Conservation (phyloP, 2,329 filamentous ascomycete genomes). For the Rutstroemia sp. region DNA sequence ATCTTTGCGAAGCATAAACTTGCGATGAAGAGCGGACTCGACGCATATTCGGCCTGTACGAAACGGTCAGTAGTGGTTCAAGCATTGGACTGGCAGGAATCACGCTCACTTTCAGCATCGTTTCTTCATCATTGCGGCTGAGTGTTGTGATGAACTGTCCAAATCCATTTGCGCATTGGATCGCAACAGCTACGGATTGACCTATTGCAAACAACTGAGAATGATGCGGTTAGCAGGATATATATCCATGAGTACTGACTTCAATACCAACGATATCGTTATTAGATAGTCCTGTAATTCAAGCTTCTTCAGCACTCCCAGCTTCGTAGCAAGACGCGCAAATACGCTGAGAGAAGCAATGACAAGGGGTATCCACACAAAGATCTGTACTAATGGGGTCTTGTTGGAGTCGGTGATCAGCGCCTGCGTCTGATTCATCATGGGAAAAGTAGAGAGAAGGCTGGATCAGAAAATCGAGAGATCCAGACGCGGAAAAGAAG, state of each 20-base stretch:
- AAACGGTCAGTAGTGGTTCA: not conserved
- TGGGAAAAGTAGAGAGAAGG: too few species aligned
- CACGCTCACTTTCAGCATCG: slow-evolving; percentile 2
- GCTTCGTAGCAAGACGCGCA: not conserved
- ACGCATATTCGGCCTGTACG: not conserved
- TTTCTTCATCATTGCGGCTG: not conserved
- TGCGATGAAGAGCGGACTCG: not conserved
- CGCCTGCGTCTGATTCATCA: not conserved
- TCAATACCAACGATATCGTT: not conserved
- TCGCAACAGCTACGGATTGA: slow-evolving; percentile 1
- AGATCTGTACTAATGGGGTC: not conserved
- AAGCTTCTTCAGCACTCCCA: not conserved
- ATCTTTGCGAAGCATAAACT: slow-evolving; percentile 6
- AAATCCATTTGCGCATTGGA: slow-evolving; percentile 7
- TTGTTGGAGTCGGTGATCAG: not conserved
- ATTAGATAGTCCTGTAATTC: not conserved
- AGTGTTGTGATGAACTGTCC: not conserved
- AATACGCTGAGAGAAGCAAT: not conserved
- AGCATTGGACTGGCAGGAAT: not conserved
- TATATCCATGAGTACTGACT: not conserved
- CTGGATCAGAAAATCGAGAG: too few species aligned
- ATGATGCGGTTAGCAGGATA: not conserved
- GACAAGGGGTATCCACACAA: not conserved
- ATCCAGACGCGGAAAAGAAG: not conserved
- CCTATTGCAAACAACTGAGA: not conserved